phyloP scores from a whole-genome alignment of 2,329 filamentous ascomycete species.

The Colletotrichum theobromicola region DNA sequence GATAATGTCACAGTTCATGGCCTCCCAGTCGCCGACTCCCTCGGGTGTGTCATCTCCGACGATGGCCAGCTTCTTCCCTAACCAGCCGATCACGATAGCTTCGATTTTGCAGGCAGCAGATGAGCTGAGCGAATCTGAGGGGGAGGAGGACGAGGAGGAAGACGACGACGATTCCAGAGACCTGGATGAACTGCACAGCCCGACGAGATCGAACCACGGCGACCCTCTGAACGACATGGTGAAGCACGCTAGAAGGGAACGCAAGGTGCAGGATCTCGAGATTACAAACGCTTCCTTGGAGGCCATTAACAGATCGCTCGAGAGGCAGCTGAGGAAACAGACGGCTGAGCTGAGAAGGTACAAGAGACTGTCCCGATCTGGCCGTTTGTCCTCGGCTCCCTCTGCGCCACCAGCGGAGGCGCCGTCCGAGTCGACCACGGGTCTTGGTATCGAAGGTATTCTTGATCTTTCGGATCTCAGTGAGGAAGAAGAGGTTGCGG shows the following conservation, averaged over 20 bases:
- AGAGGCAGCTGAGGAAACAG: slow-evolving; percentile 90
- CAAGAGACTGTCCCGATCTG: slow-evolving; percentile 82
- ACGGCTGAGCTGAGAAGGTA: slow-evolving; percentile 86
- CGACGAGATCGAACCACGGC: slow-evolving; percentile 59
- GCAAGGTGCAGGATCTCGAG: slow-evolving; percentile 94
- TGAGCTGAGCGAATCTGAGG: slow-evolving; percentile 45
- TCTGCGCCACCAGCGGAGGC: slow-evolving; percentile 49
- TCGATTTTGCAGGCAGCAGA: slow-evolving; percentile 63
- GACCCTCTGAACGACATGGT: slow-evolving; percentile 78
- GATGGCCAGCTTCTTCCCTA: slow-evolving; percentile 29
- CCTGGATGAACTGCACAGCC: slow-evolving; percentile 52
- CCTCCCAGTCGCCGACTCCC: slow-evolving; percentile 33
- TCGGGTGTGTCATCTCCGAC: slow-evolving; percentile 42
- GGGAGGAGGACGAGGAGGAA: slow-evolving; percentile 25
- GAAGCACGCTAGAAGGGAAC: slow-evolving; percentile 85
- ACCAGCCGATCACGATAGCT: slow-evolving; percentile 53
- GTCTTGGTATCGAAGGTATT: slow-evolving; percentile 45
- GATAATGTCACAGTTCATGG: slow-evolving; percentile 38
- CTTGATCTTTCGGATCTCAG: slow-evolving; percentile 56
- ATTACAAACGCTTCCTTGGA: slow-evolving; percentile 95
- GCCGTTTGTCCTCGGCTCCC: slow-evolving; percentile 65
- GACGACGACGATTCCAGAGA: slow-evolving; percentile 24
- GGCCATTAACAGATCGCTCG: slow-evolving; percentile 92
- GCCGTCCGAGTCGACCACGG: slow-evolving; percentile 46
- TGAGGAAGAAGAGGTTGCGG: slow-evolving; percentile 46